phyloP scores from a whole-genome alignment of 2,329 filamentous ascomycete genomes.

The Aulographum hederae region DNA sequence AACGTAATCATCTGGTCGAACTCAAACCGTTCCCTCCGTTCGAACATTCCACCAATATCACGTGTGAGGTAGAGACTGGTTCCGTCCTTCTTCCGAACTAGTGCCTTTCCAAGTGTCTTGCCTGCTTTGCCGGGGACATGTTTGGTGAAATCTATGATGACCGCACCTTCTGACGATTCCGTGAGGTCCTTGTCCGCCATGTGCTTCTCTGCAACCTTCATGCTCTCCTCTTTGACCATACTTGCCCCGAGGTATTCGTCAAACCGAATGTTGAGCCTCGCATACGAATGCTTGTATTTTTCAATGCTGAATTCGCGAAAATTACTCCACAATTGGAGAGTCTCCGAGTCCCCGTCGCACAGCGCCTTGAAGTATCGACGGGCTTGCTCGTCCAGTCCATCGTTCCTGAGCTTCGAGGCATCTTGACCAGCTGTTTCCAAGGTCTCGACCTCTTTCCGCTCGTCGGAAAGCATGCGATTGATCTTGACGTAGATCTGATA shows the following conservation, averaged over 20 bases:
- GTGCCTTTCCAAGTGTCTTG: conserved; percentile 50
- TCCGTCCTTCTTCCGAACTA: conserved; percentile 56
- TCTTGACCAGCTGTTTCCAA: too few relatives aligned
- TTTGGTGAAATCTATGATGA: conserved; percentile 56
- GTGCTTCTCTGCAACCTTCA: conserved; percentile 43
- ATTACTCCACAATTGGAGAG: conserved; percentile 43
- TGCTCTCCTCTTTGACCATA: conserved; percentile 47
- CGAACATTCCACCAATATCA: conserved; percentile 57
- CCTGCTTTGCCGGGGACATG: conserved; percentile 52
- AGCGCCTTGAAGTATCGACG: conserved; percentile 54
- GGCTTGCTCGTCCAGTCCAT: too few relatives aligned
- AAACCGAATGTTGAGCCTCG: conserved; percentile 51
- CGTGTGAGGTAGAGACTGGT: conserved; percentile 63
- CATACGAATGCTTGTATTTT: conserved; percentile 49
- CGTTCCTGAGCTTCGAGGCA: too few relatives aligned
- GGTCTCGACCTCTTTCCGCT: too few relatives aligned
- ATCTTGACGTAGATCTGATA: conserved; percentile 54
- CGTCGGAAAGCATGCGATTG: too few relatives aligned
- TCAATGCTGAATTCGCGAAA: conserved; percentile 51
- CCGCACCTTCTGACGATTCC: conserved; percentile 50
- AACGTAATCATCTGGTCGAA: conserved; percentile 74
- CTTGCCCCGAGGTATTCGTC: conserved; percentile 59
- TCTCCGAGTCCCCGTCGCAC: conserved; percentile 45
- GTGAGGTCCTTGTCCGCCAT: conserved; percentile 47
- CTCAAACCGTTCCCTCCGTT: conserved; percentile 39